phyloP scores from a whole-genome alignment of 75 land plant species.

The Isoetes taiwanensis region DNA sequence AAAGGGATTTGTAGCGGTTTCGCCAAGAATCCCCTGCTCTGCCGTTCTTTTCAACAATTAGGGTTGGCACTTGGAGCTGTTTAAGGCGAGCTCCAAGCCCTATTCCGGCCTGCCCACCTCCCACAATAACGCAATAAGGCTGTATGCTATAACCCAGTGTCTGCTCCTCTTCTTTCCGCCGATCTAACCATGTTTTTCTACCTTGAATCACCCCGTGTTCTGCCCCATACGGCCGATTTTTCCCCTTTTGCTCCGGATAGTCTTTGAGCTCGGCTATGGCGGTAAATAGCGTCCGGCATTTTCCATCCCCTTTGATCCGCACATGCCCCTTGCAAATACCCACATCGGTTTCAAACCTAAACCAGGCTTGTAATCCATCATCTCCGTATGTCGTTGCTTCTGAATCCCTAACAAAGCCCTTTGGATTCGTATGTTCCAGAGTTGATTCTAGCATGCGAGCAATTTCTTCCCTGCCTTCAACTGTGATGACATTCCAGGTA shows the following conservation, averaged over 20 bases:
- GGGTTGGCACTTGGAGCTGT: constrained; percentile 5
- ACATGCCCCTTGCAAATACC: neutral
- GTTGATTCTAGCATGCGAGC: constrained; percentile 2
- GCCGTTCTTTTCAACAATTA: constrained; percentile 12
- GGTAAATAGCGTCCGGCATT: constrained; percentile 6
- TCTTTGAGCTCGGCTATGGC: constrained; percentile 8
- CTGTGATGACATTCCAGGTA: constrained; percentile 9
- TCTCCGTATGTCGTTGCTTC: neutral
- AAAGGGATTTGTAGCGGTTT: constrained; percentile 10
- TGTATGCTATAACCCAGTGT: neutral
- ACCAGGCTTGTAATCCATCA: neutral
- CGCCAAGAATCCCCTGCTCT: constrained; percentile 15
- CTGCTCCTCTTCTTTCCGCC: neutral
- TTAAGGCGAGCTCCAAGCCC: neutral
- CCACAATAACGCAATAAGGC: constrained; percentile 10
- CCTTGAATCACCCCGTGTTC: neutral
- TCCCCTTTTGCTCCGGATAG: neutral
- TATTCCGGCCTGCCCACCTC: constrained; percentile 8
- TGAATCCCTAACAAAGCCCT: neutral
- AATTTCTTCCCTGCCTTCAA: neutral
- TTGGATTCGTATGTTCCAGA: neutral
- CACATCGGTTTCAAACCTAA: neutral
- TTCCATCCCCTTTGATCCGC: neutral
- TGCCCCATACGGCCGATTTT: neutral
- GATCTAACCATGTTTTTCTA: constrained; percentile 6